Evolutionary conservation across 805 yeast genomes (phyloP).

Genomic region (Clavispora fructus): DNA sequence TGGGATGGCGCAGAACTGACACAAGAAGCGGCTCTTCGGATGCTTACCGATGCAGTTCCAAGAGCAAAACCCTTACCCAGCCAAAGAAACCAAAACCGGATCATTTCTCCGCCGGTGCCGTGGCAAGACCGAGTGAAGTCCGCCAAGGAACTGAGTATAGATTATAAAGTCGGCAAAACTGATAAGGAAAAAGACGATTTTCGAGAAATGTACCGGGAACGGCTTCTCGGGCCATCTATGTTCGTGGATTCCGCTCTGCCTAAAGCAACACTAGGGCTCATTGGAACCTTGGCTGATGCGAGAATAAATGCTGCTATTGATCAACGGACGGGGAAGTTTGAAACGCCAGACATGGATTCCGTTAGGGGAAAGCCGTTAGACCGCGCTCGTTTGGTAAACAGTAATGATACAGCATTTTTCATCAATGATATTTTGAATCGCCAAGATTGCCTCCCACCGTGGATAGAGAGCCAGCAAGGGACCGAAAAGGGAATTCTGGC

Average conservation of each 20-base stretch:
- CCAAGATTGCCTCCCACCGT: constrained; percentile 82
- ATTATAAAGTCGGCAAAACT: constrained; percentile 50
- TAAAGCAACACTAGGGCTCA: constrained; percentile 43
- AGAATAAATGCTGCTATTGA: constrained; percentile 64
- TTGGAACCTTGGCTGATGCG: constrained; percentile 67
- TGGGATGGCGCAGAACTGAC: constrained; percentile 13
- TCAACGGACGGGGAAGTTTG: constrained; percentile 62
- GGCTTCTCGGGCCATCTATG: constrained; percentile 54
- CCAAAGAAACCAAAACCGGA: constrained; percentile 13
- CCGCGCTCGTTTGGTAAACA: constrained; percentile 54
- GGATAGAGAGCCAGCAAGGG: constrained; percentile 76
- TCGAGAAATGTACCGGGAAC: constrained; percentile 56
- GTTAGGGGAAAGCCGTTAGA: constrained; percentile 57
- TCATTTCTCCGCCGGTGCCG: constrained; percentile 18
- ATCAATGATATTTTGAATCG: constrained; percentile 68
- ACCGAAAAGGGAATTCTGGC: constrained; percentile 43
- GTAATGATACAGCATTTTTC: constrained; percentile 62
- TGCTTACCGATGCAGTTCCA: constrained; percentile 13
- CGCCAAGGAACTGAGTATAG: constrained; percentile 64
- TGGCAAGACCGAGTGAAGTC: constrained; percentile 40
- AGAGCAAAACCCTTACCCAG: constrained; percentile 2
- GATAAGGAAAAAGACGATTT: constrained; percentile 41
- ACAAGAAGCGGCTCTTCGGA: constrained; percentile 9
- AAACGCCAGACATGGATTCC: constrained; percentile 39
- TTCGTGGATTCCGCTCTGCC: constrained; percentile 38